Evolutionary conservation across 768 basidiomycete genomes (phyloP).

Genomic region (Arthromyces matolae): DNA sequence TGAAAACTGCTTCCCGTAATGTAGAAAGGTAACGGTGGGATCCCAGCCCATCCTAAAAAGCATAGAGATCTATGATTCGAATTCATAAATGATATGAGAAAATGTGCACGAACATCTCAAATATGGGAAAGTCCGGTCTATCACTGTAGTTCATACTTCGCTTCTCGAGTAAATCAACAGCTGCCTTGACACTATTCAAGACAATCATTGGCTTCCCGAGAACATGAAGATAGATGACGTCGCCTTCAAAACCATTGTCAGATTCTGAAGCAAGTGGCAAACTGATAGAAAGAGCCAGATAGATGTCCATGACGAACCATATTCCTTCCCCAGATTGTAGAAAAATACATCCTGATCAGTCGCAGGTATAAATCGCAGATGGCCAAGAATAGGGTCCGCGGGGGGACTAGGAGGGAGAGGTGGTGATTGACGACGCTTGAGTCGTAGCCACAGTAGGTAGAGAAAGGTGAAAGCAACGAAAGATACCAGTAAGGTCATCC

Average conservation of each 20-base stretch:
- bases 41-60: slow-evolving; percentile 9
- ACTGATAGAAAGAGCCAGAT: too few species aligned
- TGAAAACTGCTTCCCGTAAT: slow-evolving; percentile 15
- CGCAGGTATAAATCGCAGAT: too few species aligned
- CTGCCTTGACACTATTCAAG: slow-evolving; percentile 33
- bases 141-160: slow-evolving; percentile 34
- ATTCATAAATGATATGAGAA: background rate
- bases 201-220: slow-evolving; percentile 20
- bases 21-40: slow-evolving; percentile 5
- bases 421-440: too few species aligned
- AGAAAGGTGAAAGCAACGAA: too few species aligned
- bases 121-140: slow-evolving; percentile 23
- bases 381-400: too few species aligned
- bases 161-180: slow-evolving; percentile 40
- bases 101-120: slow-evolving; percentile 10
- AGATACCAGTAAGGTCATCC: too few species aligned
- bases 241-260: slow-evolving; percentile 6
- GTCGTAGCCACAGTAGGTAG: too few species aligned
- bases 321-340: too few species aligned
- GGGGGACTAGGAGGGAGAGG: too few species aligned
- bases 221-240: slow-evolving; percentile 17
- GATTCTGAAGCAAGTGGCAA: too few species aligned
- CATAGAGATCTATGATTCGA: background rate
- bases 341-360: too few species aligned
- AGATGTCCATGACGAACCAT: too few species aligned